Percentiles rank a stretch among this genome's conserved stretches.
phyloP scores from a whole-genome alignment of 2,329 filamentous ascomycete genomes.

The Nemania abortiva region DNA sequence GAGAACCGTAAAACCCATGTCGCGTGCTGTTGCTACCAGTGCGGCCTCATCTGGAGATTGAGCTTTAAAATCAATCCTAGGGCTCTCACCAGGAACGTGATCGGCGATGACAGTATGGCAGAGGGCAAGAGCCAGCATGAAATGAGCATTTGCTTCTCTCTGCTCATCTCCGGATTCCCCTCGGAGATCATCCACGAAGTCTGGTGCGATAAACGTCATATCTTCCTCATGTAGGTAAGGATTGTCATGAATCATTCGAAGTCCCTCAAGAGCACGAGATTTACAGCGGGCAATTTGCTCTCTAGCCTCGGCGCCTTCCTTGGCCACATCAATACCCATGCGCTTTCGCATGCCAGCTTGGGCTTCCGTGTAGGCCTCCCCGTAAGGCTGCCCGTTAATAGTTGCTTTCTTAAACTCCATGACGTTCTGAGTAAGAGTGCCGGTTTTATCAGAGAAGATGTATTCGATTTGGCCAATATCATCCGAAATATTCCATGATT shows the following conservation, averaged over 20 bases:
- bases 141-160: constrained; percentile 81
- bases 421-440: constrained; percentile 89
- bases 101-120: constrained; percentile 98
- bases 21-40: constrained; percentile 90
- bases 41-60: constrained; percentile 98
- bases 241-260: constrained; percentile 86
- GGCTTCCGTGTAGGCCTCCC: constrained; percentile 97
- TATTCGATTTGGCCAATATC: constrained; percentile 98
- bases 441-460: constrained; percentile 97
- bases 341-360: constrained; percentile 96
- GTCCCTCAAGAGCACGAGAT: constrained; percentile 74
- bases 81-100: constrained; percentile 86
- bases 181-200: constrained; percentile 85
- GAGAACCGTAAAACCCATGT: constrained; percentile 94
- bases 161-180: constrained; percentile 84
- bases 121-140: constrained; percentile 95
- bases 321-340: constrained; percentile 86
- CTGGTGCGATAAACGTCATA: constrained; percentile 90
- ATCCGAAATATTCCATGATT: constrained; percentile 99
- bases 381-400: constrained; percentile 95
- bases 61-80: constrained; percentile 93
- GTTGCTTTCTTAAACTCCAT: constrained; percentile 99
- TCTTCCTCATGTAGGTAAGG: constrained; percentile 91
- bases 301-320: constrained; percentile 77
- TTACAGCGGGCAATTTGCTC: constrained; percentile 85